Base-by-base conservation (phyloP, 2,329 filamentous ascomycete genomes). In the Karstenula rhodostoma region DNA sequence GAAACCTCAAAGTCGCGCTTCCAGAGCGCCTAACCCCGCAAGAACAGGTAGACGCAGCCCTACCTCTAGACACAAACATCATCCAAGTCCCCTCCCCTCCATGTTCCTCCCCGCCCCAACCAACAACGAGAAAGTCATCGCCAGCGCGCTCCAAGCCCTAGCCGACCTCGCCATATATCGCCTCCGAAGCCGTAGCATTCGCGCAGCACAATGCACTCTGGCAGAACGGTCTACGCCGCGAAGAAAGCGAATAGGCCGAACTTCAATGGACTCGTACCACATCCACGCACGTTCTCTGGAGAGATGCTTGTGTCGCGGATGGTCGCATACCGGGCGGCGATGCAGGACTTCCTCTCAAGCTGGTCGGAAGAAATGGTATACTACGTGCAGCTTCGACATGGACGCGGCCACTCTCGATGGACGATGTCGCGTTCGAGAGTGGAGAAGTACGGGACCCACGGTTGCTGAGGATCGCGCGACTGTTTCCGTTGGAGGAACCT, bases 81-180 rank as follows among this genome's bases (percentile, higher is more conserved):
- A 57, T 51, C n/a, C 55, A 57, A 33, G 46, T 57, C 5, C 55
- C 55, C 2, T 57, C 5, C 55, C 55, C 2, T 57, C 55, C 25
- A 51, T 44, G 35, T 57, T 57, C 17, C 55, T 57, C 17, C 35
- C 47, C 2, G 23, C 5, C 9, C 51, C 55, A 1, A 50, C 55
- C 35, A 15, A 23, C 22, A 46, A 43, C 22, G 33, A 50, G 33
- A 33, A 43, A 13, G n/a, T 51, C 47, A 51, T 57, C 19, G 25
- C 44, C 46, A n/a, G 23, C 12, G 46, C 51, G 9, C 55, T 51
- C 15, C 46, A 44, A 42, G 35, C 55, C 12, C 47, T 57, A 4
- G 46, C 55, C 42, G 53, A 56, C 33, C 25, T 56, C 29, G 29
- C 53, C 42, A 25, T 42, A 17, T 7, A 56, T 48, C 23, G 53